A percentile compares a stretch with the other conserved stretches of the same genome.
phyloP scores from a whole-genome alignment of 192 early-diverging fungal genomes.

The Backusella tuberculispora region DNA sequence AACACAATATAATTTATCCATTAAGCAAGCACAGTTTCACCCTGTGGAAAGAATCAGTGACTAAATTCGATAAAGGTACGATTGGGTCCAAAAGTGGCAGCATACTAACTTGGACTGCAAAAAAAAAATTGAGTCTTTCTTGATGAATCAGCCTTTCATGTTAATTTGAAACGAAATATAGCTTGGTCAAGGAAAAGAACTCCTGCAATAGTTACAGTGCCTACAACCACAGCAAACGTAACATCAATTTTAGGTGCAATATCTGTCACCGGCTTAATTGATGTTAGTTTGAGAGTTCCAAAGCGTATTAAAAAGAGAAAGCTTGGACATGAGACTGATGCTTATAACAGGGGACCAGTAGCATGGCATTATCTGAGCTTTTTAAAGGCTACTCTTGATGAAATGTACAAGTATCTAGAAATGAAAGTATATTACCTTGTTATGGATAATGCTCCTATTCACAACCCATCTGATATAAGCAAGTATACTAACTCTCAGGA shows the following conservation, averaged over 20 bases:
- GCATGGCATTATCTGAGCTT: too few relatives aligned
- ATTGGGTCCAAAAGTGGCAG: slow-evolving; percentile 14
- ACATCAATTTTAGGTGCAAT: slow-evolving; percentile 14
- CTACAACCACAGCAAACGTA: neutral
- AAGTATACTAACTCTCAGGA: neutral
- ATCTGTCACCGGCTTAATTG: too few relatives aligned
- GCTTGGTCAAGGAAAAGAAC: slow-evolving; percentile 19
- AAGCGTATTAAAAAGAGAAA: too few relatives aligned
- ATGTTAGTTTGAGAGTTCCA: too few relatives aligned
- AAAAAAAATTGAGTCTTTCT: slow-evolving; percentile 12
- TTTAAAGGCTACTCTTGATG: too few relatives aligned
- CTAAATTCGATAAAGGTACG: slow-evolving; percentile 9
- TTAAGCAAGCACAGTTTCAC: slow-evolving; percentile 5
- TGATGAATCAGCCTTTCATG: slow-evolving; percentile 21
- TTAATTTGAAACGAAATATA: slow-evolving; percentile 15
- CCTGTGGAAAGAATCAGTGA: slow-evolving; percentile 11
- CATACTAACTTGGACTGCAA: slow-evolving; percentile 10
- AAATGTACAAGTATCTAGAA: too few relatives aligned
- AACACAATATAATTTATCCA: slow-evolving; percentile 11
- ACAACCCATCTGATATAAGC: neutral
- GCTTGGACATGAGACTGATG: too few relatives aligned
- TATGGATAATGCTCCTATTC: neutral
- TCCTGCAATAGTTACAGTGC: slow-evolving; percentile 17
- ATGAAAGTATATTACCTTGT: neutral
- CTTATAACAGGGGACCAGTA: too few relatives aligned